Evolutionary conservation across 2,329 filamentous ascomycete genomes (phyloP).

Genomic region (Davidsoniella australis): DNA sequence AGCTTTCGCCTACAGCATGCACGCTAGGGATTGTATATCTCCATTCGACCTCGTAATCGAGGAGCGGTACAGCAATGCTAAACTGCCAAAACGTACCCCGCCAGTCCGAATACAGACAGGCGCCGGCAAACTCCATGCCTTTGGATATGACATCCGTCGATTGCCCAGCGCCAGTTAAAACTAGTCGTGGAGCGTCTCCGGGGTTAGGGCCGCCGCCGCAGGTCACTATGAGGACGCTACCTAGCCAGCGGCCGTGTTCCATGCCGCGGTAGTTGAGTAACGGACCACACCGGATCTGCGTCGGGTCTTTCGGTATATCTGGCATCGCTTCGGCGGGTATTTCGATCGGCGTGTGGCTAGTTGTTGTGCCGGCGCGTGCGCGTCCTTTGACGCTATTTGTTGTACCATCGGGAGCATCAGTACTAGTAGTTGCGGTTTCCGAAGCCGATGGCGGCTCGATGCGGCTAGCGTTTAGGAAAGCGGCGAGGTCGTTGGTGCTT

Average conservation of each 20-base stretch:
- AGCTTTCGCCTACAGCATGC: conserved; percentile 38
- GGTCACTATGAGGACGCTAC: conserved; percentile 72
- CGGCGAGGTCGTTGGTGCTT: conserved; percentile 33
- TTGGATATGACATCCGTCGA: neutral
- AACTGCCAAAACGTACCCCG: conserved; percentile 87
- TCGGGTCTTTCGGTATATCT: conserved; percentile 24
- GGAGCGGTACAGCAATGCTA: conserved; percentile 61
- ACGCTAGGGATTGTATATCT: conserved; percentile 58
- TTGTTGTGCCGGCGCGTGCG: conserved; percentile 21
- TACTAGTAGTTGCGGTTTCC: neutral
- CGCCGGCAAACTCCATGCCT: conserved; percentile 26
- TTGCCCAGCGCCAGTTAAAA: conserved; percentile 5
- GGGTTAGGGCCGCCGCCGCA: conserved; percentile 36
- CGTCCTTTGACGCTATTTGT: conserved; percentile 11
- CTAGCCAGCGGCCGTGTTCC: conserved; percentile 59
- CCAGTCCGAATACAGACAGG: conserved; percentile 46
- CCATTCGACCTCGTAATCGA: conserved; percentile 53
- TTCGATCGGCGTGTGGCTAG: conserved; percentile 30
- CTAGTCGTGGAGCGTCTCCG: conserved; percentile 7
- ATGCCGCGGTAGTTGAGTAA: conserved; percentile 64
- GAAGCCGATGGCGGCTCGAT: conserved; percentile 24
- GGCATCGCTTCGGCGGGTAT: conserved; percentile 16
- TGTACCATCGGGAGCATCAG: conserved; percentile 20
- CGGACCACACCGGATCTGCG: conserved; percentile 53
- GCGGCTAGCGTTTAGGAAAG: conserved; percentile 38